These are phyloP conservation scores for Tulasnella sp. DNA, from an alignment of 768 basidiomycete species.

Conservation along the genomic window DNA sequence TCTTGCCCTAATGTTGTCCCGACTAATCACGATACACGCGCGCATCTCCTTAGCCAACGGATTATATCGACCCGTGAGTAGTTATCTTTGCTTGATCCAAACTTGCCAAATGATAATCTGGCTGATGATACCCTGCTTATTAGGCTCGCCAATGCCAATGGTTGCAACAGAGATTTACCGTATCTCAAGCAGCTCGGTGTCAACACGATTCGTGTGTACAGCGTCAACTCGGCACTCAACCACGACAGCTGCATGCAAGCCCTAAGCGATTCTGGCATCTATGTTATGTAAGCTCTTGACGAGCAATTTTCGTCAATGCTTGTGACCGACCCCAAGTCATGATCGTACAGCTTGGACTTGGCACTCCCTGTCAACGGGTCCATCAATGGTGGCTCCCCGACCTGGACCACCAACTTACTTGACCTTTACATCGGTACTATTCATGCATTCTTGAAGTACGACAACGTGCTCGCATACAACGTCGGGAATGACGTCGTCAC, in stretches of 20 bases:
- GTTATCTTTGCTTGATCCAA: background rate
- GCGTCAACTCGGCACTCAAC: conserved; percentile 74
- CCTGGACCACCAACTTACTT: conserved; percentile 76
- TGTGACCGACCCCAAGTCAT: conserved; percentile 13
- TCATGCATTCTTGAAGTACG: conserved; percentile 73
- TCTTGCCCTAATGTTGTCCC: conserved; percentile 25
- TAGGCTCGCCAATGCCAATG: conserved; percentile 52
- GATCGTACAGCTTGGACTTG: conserved; percentile 68
- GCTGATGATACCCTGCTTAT: background rate
- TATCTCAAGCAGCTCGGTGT: conserved; percentile 70
- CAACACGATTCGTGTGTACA: conserved; percentile 82
- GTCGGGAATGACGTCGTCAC: conserved; percentile 81
- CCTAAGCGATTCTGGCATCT: conserved; percentile 76
- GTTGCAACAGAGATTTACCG: conserved; percentile 75
- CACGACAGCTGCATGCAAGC: conserved; percentile 83
- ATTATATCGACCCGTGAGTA: conserved; percentile 63
- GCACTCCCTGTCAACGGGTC: conserved; percentile 82
- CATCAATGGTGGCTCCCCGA: conserved; percentile 60
- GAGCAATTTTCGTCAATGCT: conserved; percentile 6
- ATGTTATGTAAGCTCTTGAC: conserved; percentile 64
- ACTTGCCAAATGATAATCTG: background rate
- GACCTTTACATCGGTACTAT: conserved; percentile 76
- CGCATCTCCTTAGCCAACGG: conserved; percentile 51
- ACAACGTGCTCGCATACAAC: conserved; percentile 86
- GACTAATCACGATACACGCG: conserved; percentile 23